Evolutionary conservation across 257 asterid genomes (phyloP).

Genomic region (Lavandula angustifolia): DNA sequence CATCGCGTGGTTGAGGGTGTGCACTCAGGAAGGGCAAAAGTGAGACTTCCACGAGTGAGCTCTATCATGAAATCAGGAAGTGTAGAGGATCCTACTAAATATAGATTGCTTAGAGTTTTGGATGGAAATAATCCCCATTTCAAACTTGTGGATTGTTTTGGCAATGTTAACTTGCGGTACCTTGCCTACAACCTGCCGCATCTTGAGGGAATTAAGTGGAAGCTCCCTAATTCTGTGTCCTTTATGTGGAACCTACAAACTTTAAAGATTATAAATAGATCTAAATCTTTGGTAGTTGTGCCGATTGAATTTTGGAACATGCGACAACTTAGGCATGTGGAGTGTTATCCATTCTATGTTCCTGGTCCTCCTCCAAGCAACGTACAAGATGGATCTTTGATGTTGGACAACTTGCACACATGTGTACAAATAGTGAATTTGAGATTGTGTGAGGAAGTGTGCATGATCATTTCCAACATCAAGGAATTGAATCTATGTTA

Average conservation of each 20-base stretch:
- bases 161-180: not conserved
- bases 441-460: not conserved
- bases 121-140: not conserved
- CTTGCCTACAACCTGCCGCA: too few relatives aligned
- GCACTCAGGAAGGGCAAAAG: not conserved
- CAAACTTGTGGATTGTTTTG: not conserved
- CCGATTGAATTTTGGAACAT: not conserved
- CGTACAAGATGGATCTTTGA: too few relatives aligned
- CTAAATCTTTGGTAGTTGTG: too few relatives aligned
- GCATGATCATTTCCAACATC: not conserved
- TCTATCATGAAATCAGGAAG: not conserved
- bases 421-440: too few relatives aligned
- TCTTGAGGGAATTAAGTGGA: too few relatives aligned
- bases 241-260: slow-evolving; percentile 8
- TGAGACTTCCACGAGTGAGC: not conserved
- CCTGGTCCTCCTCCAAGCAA: not conserved
- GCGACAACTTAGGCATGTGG: slow-evolving; percentile 10
- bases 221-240: not conserved
- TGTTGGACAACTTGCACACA: slow-evolving; percentile 9
- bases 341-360: not conserved
- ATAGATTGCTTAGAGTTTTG: not conserved
- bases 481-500: not conserved
- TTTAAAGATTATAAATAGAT: not conserved
- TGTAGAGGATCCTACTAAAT: too few relatives aligned
- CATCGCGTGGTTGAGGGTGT: not conserved